Conservation (phyloP, 2,329 filamentous ascomycete species). For the Pseudogymnoascus sp. region DNA sequence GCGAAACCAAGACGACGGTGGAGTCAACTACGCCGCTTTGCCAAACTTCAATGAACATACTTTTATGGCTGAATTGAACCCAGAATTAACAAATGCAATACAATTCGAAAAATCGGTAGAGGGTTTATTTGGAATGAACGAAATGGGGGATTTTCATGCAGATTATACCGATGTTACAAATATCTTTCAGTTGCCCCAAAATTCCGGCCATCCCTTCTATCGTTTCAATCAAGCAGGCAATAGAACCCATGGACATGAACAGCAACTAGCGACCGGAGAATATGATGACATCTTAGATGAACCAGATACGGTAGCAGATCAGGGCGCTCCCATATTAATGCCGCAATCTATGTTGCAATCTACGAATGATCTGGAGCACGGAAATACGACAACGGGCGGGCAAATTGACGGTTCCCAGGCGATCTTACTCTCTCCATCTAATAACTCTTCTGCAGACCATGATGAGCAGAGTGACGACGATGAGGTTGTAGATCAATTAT, state of each 20-base stretch:
- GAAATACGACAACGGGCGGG: not conserved
- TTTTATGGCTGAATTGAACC: not conserved
- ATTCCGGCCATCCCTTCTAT: not conserved
- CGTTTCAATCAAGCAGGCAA: not conserved
- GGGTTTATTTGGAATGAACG: slow-evolving; percentile 1
- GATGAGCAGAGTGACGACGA: not conserved
- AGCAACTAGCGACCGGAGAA: not conserved
- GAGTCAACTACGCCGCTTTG: not conserved
- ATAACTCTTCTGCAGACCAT: not conserved
- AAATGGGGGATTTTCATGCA: not conserved
- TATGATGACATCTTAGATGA: not conserved
- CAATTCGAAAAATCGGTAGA: not conserved
- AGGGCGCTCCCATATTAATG: not conserved
- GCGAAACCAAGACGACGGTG: not conserved
- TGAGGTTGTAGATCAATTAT: slow-evolving; percentile 18
- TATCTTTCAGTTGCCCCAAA: not conserved
- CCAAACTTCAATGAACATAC: slow-evolving; percentile 1
- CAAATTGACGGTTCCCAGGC: not conserved
- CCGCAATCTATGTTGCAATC: not conserved
- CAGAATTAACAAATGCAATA: not conserved
- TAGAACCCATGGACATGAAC: not conserved
- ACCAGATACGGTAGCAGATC: not conserved
- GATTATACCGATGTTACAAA: slow-evolving; percentile 2
- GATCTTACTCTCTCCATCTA: not conserved
- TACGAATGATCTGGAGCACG: not conserved